These are phyloP conservation scores for Batkoa obscura DNA, from an alignment of 371 early-diverging fungal species.

Conservation along the genomic window DNA sequence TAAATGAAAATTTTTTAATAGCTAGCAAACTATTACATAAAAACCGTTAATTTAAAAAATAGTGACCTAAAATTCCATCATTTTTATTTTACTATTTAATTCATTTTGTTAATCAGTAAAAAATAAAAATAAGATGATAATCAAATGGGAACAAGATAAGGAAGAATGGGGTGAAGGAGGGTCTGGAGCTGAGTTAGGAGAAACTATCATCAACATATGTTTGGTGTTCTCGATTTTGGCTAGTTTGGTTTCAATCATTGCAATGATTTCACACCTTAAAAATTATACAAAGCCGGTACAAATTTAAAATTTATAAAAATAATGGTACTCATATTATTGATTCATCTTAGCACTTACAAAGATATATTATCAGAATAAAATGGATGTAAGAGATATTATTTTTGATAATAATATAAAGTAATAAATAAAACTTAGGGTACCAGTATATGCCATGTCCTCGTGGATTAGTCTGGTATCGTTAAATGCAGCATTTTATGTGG, in stretches of 20 bases:
- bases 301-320: not conserved
- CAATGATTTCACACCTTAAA: slow-evolving; percentile 74
- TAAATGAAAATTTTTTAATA: too few species aligned
- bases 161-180: slow-evolving; percentile 14
- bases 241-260: slow-evolving; percentile 38
- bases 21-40: too few species aligned
- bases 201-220: slow-evolving; percentile 26
- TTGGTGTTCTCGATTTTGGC: slow-evolving; percentile 35
- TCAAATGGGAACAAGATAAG: not conserved
- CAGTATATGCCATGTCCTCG: slow-evolving; percentile 77
- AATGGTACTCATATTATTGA: not conserved
- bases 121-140: too few species aligned
- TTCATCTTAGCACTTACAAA: slow-evolving; percentile 43
- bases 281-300: slow-evolving; percentile 74
- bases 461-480: slow-evolving; percentile 53
- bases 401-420: not conserved
- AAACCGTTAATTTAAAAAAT: too few species aligned
- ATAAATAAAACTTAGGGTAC: slow-evolving; percentile 37
- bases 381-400: slow-evolving; percentile 43
- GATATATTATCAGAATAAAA: slow-evolving; percentile 68
- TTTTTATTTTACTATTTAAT: too few species aligned
- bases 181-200: slow-evolving; percentile 32
- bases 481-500: slow-evolving; percentile 67
- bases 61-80: too few species aligned
- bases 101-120: too few species aligned